Evolutionary conservation across 805 yeast genomes (phyloP).

Genomic region (Teunomyces kruisii): DNA sequence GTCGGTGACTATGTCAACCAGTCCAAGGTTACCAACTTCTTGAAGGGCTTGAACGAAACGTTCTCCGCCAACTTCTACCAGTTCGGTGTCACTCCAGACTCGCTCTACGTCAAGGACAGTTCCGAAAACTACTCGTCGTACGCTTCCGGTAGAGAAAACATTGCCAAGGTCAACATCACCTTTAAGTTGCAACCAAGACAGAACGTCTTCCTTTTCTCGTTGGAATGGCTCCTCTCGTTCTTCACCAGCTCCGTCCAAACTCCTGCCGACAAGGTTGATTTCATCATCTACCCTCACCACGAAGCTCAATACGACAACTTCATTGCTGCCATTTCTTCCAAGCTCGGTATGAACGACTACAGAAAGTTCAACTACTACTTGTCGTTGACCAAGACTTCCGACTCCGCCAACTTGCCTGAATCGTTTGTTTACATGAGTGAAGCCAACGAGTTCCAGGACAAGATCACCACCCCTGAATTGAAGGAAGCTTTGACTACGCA

Average conservation of each 20-base stretch:
- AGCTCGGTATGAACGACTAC: conserved; percentile 71
- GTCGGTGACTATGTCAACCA: conserved; percentile 63
- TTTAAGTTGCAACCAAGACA: conserved; percentile 76
- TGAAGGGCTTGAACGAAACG: conserved; percentile 49
- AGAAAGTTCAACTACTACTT: conserved; percentile 79
- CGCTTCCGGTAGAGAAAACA: conserved; percentile 85
- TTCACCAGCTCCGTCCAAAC: conserved; percentile 56
- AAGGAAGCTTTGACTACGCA: conserved; percentile 39
- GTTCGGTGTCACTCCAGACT: conserved; percentile 57
- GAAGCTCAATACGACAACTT: conserved; percentile 61
- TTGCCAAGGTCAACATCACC: conserved; percentile 60
- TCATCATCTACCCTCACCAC: conserved; percentile 58
- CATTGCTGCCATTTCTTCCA: conserved; percentile 81
- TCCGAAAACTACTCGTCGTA: conserved; percentile 65
- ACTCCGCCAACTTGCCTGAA: conserved; percentile 65
- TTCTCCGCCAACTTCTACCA: conserved; percentile 72
- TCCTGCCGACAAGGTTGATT: conserved; percentile 57
- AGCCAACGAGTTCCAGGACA: conserved; percentile 73
- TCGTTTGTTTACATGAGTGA: conserved; percentile 89
- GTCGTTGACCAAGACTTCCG: conserved; percentile 80
- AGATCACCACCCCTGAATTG: conserved; percentile 51
- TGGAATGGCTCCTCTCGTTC: conserved; percentile 62
- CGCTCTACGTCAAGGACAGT: conserved; percentile 59
- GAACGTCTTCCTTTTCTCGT: conserved; percentile 63
- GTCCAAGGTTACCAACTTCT: conserved; percentile 51